phyloP scores from a whole-genome alignment of 306 rosid genomes.

The Coriaria nepalensis region DNA sequence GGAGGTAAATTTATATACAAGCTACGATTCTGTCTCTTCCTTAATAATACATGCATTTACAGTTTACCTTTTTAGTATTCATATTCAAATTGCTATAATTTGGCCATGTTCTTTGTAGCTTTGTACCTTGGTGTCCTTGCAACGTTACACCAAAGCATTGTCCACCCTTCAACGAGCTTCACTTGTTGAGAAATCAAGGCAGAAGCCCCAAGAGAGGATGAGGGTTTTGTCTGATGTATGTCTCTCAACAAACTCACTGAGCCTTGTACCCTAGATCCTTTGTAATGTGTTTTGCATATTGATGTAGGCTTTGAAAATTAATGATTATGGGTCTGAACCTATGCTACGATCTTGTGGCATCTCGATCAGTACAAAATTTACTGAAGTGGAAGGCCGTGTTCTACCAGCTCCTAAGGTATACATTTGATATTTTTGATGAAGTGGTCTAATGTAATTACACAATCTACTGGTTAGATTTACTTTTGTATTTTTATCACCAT shows the following conservation, averaged over 20 bases:
- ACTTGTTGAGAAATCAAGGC: constrained; percentile 82
- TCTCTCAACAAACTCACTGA: neutral
- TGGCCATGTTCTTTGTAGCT: constrained; percentile 23
- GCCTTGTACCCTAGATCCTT: neutral
- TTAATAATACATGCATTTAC: neutral
- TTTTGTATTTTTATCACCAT: neutral
- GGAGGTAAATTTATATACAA: constrained; percentile 42
- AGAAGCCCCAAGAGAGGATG: constrained; percentile 89
- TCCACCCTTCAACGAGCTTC: constrained; percentile 75
- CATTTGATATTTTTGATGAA: neutral
- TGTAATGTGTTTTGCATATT: neutral
- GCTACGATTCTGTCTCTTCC: neutral
- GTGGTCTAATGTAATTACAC: neutral
- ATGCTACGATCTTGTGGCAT: constrained; percentile 64
- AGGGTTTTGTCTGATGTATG: constrained; percentile 49
- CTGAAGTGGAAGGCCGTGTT: constrained; percentile 82
- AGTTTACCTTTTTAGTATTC: too few species aligned
- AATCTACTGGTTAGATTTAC: neutral
- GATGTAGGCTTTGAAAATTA: constrained; percentile 54
- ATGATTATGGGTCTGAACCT: constrained; percentile 59
- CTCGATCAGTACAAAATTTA: constrained; percentile 30
- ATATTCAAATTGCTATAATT: too few species aligned
- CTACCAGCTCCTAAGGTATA: constrained; percentile 77
- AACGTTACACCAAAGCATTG: constrained; percentile 74
- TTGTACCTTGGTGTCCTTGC: constrained; percentile 66